Conservation (phyloP, 2,329 filamentous ascomycete species). For the Diaporthe aspalathi region DNA sequence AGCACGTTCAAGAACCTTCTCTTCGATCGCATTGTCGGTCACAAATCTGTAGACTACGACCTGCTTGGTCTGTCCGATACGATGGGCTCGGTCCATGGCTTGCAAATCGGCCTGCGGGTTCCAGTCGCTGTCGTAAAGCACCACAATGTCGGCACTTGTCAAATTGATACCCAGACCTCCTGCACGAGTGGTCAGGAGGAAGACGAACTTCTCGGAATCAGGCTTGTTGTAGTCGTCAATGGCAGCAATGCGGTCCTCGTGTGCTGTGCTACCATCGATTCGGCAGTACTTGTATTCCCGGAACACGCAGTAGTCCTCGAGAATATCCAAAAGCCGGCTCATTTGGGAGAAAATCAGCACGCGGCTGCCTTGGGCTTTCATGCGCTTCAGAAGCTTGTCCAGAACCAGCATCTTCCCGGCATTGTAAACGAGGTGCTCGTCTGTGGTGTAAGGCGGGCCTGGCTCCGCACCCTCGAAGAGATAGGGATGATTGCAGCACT, state of each 20-base stretch:
- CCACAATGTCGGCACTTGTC: conserved; percentile 93
- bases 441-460: conserved; percentile 96
- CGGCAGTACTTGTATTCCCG: conserved; percentile 94
- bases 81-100: conserved; percentile 98
- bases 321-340: conserved; percentile 95
- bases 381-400: conserved; percentile 86
- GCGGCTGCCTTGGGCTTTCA: conserved; percentile 88
- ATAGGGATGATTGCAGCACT: conserved; percentile 99
- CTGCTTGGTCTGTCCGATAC: conserved; percentile 98
- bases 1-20: conserved; percentile 96
- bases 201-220: conserved; percentile 95
- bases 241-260: conserved; percentile 96
- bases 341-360: conserved; percentile 99
- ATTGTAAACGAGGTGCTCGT: conserved; percentile 94
- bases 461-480: conserved; percentile 98
- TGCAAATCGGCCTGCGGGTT: conserved; percentile 98
- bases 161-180: conserved; percentile 97
- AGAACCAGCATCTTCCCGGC: conserved; percentile 98
- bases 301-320: conserved; percentile 99
- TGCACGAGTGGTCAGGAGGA: conserved; percentile 93
- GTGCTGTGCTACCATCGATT: conserved; percentile 95
- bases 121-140: conserved; percentile 98
- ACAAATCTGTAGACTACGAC: conserved; percentile 97
- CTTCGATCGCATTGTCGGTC: conserved; percentile 97
- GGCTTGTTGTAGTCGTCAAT: conserved; percentile 99